Base-by-base conservation (phyloP, 2,329 filamentous ascomycete species). In the Ceratocystis ficicola region DNA sequence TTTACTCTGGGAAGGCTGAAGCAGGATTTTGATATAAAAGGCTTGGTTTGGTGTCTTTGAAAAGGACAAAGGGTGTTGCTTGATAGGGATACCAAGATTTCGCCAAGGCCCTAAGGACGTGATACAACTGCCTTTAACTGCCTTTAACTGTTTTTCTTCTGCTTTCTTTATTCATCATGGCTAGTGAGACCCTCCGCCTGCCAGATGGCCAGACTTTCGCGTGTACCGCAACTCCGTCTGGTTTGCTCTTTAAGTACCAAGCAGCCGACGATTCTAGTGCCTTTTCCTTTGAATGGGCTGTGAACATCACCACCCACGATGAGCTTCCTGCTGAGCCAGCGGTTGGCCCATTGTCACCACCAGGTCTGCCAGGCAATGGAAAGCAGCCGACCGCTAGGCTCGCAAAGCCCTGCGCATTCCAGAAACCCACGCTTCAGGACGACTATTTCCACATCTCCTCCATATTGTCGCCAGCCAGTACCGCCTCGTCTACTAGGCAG, bases 381-480 rank as follows among this genome's bases (percentile, higher is more conserved):
- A 52, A 55, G 41, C 20, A 41, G 17, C 12, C 48, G 8, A 20
- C 46, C 4, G 22, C 50, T 10, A 46, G 20, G 22, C 8, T 3
- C 5, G 55, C 17, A 36, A 20, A 15, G 30, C 67, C 72, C 15
- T 70, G 70, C 32, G 69, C 75, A 22, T 96, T 87, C 77, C 84
- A 78, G 63, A 78, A 77, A 59, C 92, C 93, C 0, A 95, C 89
- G 0, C 78, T 95, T 41, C 82, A 85, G 41, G 83, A 86, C 73
- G 93, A 97, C 75, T 86, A 84, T 71, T 80, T 96, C 66, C 96
- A 92, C 77, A 93, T 97, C 71, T 96, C 91, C 3, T 93, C 89
- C 68, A 91, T 96, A 69, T 93, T 90, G 62, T 90, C 88, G 70
- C 90, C 93, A 0, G 88, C 87, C 62, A 88, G 80, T 73, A 84